These are phyloP conservation scores for Russula sp. DNA, from an alignment of 768 basidiomycete genomes.

Conservation along the genomic window DNA sequence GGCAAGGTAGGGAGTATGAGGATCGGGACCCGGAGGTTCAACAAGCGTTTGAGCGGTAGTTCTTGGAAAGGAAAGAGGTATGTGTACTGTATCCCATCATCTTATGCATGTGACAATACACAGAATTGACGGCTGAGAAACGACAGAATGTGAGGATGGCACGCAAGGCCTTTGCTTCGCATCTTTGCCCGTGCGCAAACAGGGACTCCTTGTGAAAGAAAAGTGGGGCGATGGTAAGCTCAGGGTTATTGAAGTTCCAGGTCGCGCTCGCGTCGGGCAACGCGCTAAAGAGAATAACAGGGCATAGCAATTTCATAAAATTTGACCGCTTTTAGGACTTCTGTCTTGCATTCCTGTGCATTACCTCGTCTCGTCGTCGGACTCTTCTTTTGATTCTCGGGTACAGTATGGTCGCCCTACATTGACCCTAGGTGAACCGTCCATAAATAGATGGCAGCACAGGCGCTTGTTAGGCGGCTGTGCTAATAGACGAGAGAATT, in stretches of 20 bases:
- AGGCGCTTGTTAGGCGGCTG: neutral
- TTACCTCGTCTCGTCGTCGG: no score
- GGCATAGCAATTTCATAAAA: neutral
- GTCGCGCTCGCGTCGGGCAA: conserved; percentile 45
- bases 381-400: neutral
- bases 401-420: neutral
- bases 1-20: conserved; percentile 73
- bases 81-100: no score
- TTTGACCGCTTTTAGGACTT: neutral
- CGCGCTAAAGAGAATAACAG: conserved; percentile 43
- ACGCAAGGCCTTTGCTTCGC: no score
- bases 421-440: no score
- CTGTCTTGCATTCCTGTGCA: no score
- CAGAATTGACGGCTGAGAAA: no score
- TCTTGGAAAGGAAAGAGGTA: conserved; percentile 64
- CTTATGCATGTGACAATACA: no score
- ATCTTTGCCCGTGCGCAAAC: conserved; percentile 79
- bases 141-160: no score
- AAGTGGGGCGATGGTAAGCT: conserved; percentile 65
- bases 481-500: no score
- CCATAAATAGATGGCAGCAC: no score
- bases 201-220: conserved; percentile 77
- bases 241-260: conserved; percentile 68
- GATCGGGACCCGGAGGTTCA: conserved; percentile 92
- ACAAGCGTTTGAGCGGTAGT: conserved; percentile 92